Conservation (phyloP, 176 grass and related monocot species). For the Triticum aestivum region DNA sequence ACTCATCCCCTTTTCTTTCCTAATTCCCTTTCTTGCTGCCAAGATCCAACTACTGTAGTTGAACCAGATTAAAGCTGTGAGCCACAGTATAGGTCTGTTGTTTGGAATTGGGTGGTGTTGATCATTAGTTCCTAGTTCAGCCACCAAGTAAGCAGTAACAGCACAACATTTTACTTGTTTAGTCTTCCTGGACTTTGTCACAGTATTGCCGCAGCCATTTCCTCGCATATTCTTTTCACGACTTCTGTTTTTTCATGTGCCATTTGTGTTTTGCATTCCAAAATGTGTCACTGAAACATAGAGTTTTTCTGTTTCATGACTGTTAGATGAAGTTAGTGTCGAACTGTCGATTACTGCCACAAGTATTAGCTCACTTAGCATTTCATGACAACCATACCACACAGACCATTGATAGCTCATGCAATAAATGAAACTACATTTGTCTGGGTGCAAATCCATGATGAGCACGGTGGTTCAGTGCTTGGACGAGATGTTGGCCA, state of each 20-base stretch:
- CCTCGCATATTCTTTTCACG: neutral
- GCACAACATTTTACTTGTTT: neutral
- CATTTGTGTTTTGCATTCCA: neutral
- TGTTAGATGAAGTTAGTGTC: neutral
- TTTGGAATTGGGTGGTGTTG: neutral
- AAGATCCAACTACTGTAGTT: neutral
- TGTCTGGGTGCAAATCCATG: neutral
- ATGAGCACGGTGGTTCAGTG: too few relatives aligned
- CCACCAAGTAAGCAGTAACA: neutral
- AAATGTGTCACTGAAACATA: neutral
- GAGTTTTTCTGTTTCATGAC: neutral
- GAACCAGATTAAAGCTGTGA: neutral
- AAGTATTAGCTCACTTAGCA: neutral
- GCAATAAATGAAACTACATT: neutral
- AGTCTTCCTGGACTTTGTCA: neutral
- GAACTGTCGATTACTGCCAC: neutral
- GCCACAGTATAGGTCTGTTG: neutral
- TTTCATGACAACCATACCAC: neutral
- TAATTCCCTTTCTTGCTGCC: neutral
- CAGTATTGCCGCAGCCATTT: neutral
- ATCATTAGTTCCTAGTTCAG: conserved; percentile 2
- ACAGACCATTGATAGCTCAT: neutral
- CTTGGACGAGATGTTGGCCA: neutral
- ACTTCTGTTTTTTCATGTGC: neutral
- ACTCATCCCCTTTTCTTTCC: neutral